A percentile compares a stretch with the other conserved stretches of the same genome.
These are phyloP conservation scores for Torulaspora quercuum DNA, from an alignment of 805 yeast genomes.

Conservation along the genomic window DNA sequence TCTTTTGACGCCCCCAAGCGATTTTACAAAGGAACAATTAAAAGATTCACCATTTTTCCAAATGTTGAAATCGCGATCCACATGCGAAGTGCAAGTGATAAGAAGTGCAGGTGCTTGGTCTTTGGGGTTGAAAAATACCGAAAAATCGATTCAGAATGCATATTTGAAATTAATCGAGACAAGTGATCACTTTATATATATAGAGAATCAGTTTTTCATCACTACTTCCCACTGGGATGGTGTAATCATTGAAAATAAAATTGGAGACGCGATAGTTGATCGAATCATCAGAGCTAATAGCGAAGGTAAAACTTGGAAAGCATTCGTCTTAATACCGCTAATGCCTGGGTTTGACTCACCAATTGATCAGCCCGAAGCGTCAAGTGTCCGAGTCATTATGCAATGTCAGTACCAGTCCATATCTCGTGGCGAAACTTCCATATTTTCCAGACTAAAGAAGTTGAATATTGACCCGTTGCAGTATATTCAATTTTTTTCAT, in stretches of 20 bases:
- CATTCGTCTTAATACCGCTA: slow-evolving; percentile 84
- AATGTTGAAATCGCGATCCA: slow-evolving; percentile 55
- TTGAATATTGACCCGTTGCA: slow-evolving; percentile 86
- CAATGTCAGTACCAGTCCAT: slow-evolving; percentile 94
- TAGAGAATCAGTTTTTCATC: slow-evolving; percentile 93
- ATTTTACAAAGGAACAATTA: slow-evolving; percentile 70
- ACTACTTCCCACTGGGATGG: slow-evolving; percentile 88
- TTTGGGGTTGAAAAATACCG: slow-evolving; percentile 77
- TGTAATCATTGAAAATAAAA: slow-evolving; percentile 74
- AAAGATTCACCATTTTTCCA: slow-evolving; percentile 45
- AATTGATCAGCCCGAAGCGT: slow-evolving; percentile 90
- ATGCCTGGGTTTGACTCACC: slow-evolving; percentile 97
- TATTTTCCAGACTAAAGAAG: slow-evolving; percentile 74
- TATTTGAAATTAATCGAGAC: slow-evolving; percentile 86
- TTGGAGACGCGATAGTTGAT: slow-evolving; percentile 95
- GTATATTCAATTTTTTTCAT: slow-evolving; percentile 84
- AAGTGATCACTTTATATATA: slow-evolving; percentile 87
- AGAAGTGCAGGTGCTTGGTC: slow-evolving; percentile 95
- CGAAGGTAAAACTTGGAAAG: slow-evolving; percentile 78
- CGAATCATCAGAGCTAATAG: slow-evolving; percentile 85
- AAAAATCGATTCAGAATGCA: slow-evolving; percentile 88
- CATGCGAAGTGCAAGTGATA: slow-evolving; percentile 87
- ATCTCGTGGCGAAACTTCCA: slow-evolving; percentile 82
- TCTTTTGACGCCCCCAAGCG: slow-evolving; percentile 86
- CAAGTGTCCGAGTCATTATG: slow-evolving; percentile 93